Base-by-base conservation (phyloP, 768 basidiomycete genomes). In the Sarcomyxa edulis region DNA sequence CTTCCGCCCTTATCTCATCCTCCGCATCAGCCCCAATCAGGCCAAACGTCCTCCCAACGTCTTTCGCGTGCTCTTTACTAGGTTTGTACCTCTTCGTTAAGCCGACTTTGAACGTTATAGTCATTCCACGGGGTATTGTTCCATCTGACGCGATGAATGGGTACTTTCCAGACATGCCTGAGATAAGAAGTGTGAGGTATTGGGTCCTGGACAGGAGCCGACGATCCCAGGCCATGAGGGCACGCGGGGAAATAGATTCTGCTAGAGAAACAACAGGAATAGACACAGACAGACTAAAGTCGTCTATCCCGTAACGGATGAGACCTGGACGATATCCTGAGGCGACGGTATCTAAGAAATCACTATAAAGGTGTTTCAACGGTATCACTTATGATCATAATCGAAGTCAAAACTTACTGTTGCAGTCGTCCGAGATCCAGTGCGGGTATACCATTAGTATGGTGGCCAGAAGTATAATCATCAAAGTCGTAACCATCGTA, bases 161-260 rank as follows among this genome's bases (percentile, higher is more conserved):
- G 57, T 81, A 78, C 32, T 66, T 48, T 2, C 71, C 67, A 15
- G 61, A 58, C 40, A 75, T 62, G 6, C 80, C 76, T 12, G 74
- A 74, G 11, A 85, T 74, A 19, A 85, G 66, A n/a, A 86, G 68
- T 5, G 74, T 75, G 32, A 87, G 63, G 58, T 83, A 66, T 15
- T 74, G 73, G 9, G 71, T 60, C 21, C 69, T 66, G 4, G 74
- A 65, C 15, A 85, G 65, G 5, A 86, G 68, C 7, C 71, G 71
- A 10, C 74, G 65, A 49, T 87, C 84, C 84, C 84, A 87, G 16
- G 83, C 82, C 57, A 83, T 73, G 22, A 87, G 61, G 7, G 81
- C 82, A 25, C 76, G 76, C 3, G 80, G 69, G 8, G 81, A 70
- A 16, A 84, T 75, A 35, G 63, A 66, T 9, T 67, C 48, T 10